A percentile compares a stretch with the other conserved stretches of the same genome.
Evolutionary conservation across 805 yeast genomes (phyloP).

Genomic region (Lachancea waltii): DNA sequence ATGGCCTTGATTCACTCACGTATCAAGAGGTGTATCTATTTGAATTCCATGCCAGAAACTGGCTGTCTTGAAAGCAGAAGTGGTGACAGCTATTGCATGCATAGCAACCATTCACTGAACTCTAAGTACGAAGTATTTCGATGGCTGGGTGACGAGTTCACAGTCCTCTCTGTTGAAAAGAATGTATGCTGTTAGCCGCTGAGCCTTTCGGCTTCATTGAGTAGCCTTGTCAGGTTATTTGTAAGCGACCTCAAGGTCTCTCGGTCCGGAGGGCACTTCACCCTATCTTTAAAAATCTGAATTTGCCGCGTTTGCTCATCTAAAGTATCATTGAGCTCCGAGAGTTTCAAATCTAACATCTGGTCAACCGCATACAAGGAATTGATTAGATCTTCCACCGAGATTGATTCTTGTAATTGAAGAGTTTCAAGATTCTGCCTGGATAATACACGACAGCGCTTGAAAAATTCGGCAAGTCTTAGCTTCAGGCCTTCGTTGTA

Average conservation of each 20-base stretch:
- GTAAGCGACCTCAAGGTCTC: not conserved
- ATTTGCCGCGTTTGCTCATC: not conserved
- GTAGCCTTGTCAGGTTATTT: not conserved
- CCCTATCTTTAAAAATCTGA: not conserved
- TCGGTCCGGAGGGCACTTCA: not conserved
- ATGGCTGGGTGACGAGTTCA: constrained; percentile 45
- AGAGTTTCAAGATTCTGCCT: constrained; percentile 1
- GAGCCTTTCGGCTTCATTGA: not conserved
- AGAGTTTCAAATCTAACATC: constrained; percentile 1
- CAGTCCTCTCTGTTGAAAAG: constrained; percentile 20
- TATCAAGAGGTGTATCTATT: constrained; percentile 58
- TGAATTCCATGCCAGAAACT: constrained; percentile 41
- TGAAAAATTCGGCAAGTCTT: not conserved
- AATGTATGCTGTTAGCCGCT: constrained; percentile 21
- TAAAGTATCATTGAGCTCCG: constrained; percentile 1
- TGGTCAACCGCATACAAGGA: constrained; percentile 6
- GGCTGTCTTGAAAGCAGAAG: constrained; percentile 53
- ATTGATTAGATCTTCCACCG: constrained; percentile 4
- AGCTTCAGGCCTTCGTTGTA: not conserved
- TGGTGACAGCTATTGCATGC: constrained; percentile 67
- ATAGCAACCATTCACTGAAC: constrained; percentile 66
- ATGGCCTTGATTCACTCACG: constrained; percentile 96
- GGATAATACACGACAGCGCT: not conserved
- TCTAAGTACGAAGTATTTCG: constrained; percentile 84
- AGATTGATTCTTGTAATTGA: constrained; percentile 5